phyloP scores from a whole-genome alignment of 75 land plant species.

The Selaginella moellendorffii region DNA sequence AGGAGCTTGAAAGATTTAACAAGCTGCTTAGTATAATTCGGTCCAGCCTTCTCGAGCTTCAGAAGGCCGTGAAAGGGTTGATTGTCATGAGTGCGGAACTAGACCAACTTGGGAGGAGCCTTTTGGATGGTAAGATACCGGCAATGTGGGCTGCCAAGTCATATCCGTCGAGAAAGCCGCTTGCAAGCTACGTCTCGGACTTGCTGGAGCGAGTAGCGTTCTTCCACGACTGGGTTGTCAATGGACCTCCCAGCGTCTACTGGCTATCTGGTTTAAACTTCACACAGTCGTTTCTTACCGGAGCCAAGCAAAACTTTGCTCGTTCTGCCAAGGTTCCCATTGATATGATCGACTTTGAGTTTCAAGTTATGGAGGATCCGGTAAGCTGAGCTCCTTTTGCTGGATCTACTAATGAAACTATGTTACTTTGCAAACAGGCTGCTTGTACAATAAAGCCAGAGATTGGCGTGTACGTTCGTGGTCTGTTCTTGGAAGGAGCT shows the following conservation, averaged over 20 bases:
- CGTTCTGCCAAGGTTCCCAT: slow-evolving; percentile 20
- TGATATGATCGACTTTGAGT: slow-evolving; percentile 29
- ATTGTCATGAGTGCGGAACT: slow-evolving; percentile 28
- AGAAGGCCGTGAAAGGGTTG: slow-evolving; percentile 28
- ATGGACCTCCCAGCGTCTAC: slow-evolving; percentile 17
- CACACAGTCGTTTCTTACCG: slow-evolving; percentile 32
- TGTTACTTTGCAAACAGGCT: too few species aligned
- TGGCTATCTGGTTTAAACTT: slow-evolving; percentile 30
- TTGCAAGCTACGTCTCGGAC: slow-evolving; percentile 22
- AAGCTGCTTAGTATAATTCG: slow-evolving; percentile 19
- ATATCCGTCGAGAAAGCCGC: slow-evolving; percentile 29
- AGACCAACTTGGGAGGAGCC: slow-evolving; percentile 19
- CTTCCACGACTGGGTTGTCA: slow-evolving; percentile 21
- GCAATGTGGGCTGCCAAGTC: slow-evolving; percentile 29
- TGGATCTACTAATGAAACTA: too few species aligned
- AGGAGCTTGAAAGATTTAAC: slow-evolving; percentile 28
- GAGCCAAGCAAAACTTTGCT: slow-evolving; percentile 31
- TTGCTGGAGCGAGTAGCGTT: slow-evolving; percentile 20
- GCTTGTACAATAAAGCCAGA: slow-evolving; percentile 13
- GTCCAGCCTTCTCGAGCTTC: slow-evolving; percentile 20
- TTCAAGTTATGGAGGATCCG: slow-evolving; percentile 17
- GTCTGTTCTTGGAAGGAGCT: slow-evolving; percentile 28
- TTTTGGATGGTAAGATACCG: slow-evolving; percentile 24
- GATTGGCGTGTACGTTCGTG: slow-evolving; percentile 21
- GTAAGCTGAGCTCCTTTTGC: too few species aligned